Evolutionary conservation across 495 filamentous ascomycete species (phyloP).

Genomic region (Pyrenula aspistea): DNA sequence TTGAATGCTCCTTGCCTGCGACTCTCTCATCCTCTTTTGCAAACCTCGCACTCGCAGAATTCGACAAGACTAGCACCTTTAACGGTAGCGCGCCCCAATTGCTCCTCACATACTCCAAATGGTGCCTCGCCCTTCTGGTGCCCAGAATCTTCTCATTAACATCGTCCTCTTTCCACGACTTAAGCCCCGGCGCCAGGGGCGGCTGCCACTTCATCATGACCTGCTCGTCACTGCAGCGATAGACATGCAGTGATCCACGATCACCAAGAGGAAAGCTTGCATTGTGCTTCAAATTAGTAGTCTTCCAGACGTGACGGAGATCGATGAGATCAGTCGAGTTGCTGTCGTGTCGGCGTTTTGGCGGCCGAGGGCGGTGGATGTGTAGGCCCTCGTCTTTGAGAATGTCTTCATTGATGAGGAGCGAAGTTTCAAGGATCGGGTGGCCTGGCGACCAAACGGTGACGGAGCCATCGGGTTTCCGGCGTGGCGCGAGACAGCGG

Average conservation of each 20-base stretch:
- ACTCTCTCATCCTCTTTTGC: background rate
- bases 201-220: background rate
- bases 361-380: no score
- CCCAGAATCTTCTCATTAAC: background rate
- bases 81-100: background rate
- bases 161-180: background rate
- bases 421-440: slow-evolving; percentile 2
- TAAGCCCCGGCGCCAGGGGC: background rate
- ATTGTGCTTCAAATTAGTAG: background rate
- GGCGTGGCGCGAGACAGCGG: background rate
- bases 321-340: background rate
- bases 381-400: slow-evolving; percentile 1
- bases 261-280: background rate
- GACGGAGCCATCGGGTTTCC: background rate
- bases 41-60: background rate
- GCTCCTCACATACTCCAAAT: background rate
- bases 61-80: background rate
- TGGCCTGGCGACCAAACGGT: background rate
- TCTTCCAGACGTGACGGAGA: background rate
- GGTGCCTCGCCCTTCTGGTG: background rate
- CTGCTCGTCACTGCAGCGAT: background rate
- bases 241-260: background rate
- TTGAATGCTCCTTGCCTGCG: background rate
- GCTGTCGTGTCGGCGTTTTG: background rate
- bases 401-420: slow-evolving; percentile 4